Conservation (phyloP, 257 asterid genomes). For the Agastache rugosa region DNA sequence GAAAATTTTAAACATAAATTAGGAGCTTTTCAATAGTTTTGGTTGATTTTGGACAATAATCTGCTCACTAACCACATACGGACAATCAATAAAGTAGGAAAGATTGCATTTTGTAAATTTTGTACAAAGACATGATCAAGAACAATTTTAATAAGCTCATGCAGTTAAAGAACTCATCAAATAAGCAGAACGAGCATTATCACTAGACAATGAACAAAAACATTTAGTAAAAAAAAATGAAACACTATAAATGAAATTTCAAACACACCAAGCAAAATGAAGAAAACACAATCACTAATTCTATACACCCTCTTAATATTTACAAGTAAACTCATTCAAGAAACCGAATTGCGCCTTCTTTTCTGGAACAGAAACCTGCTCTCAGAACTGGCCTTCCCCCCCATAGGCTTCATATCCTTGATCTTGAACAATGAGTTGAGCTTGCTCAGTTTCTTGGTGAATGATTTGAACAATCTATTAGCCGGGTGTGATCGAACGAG, state of each 20-base stretch:
- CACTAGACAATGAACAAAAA: constrained; percentile 20
- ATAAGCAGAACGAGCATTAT: constrained; percentile 12
- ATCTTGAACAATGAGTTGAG: constrained; percentile 64
- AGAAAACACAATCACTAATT: not conserved
- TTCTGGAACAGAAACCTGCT: constrained; percentile 72
- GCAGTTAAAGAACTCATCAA: not conserved
- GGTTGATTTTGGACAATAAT: too few species aligned
- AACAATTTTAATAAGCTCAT: too few species aligned
- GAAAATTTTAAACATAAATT: too few species aligned
- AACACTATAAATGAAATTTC: constrained; percentile 24
- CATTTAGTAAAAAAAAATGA: constrained; percentile 5
- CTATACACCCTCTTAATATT: constrained; percentile 45
- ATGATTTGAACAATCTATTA: constrained; percentile 71
- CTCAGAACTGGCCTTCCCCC: constrained; percentile 59
- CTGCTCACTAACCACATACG: too few species aligned
- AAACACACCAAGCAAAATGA: constrained; percentile 33
- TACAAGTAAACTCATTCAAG: constrained; percentile 53
- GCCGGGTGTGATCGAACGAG: constrained; percentile 78
- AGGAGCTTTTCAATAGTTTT: too few species aligned
- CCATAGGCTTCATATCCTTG: constrained; percentile 54
- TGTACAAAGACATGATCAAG: too few species aligned
- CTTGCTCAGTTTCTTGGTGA: constrained; percentile 73
- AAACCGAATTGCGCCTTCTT: constrained; percentile 81
- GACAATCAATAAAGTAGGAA: too few species aligned
- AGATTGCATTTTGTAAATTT: too few species aligned